These are phyloP conservation scores for Epichloe sylvatica DNA, from an alignment of 2,329 filamentous ascomycete species.

Conservation along the genomic window DNA sequence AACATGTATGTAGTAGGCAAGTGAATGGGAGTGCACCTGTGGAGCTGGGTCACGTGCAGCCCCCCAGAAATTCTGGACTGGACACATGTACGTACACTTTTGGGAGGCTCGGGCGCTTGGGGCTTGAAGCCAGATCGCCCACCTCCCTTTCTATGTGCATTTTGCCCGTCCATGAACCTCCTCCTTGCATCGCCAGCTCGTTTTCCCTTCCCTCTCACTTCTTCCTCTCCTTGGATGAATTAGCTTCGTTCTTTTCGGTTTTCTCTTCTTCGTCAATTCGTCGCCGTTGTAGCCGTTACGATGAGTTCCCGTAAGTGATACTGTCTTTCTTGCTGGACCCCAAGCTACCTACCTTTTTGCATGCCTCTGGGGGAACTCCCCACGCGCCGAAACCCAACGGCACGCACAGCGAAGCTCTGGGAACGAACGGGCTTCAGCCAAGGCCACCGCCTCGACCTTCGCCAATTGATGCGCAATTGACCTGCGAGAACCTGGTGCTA, in stretches of 20 bases:
- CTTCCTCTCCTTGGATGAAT: constrained; percentile 25
- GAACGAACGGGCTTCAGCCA: constrained; percentile 3
- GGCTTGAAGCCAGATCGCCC: constrained; percentile 31
- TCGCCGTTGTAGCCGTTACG: constrained; percentile 24
- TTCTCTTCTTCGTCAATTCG: constrained; percentile 7
- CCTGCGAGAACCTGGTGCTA: constrained; percentile 12
- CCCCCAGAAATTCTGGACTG: constrained; percentile 24
- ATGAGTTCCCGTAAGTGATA: constrained; percentile 43
- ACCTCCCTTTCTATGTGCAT: constrained; percentile 21
- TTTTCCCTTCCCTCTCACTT: constrained; percentile 18
- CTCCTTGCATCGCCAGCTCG: constrained; percentile 20
- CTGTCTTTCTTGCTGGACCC: constrained; percentile 4
- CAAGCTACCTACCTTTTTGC: constrained; percentile 4
- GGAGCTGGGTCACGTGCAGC: constrained; percentile 19
- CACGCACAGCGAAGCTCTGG: not conserved
- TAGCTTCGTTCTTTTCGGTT: constrained; percentile 25
- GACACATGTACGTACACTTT: constrained; percentile 32
- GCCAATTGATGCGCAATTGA: constrained; percentile 15
- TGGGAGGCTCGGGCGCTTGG: constrained; percentile 5
- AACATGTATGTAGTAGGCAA: no score
- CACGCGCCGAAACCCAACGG: not conserved
- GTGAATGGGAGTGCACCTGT: not conserved
- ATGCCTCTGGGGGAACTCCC: not conserved
- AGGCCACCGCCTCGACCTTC: not conserved
- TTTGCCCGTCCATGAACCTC: constrained; percentile 16